Percentiles rank a stretch among this genome's conserved stretches.
Evolutionary conservation across 208 protist genomes (phyloP).

Genomic region (Endotrypanum monterogeii): DNA sequence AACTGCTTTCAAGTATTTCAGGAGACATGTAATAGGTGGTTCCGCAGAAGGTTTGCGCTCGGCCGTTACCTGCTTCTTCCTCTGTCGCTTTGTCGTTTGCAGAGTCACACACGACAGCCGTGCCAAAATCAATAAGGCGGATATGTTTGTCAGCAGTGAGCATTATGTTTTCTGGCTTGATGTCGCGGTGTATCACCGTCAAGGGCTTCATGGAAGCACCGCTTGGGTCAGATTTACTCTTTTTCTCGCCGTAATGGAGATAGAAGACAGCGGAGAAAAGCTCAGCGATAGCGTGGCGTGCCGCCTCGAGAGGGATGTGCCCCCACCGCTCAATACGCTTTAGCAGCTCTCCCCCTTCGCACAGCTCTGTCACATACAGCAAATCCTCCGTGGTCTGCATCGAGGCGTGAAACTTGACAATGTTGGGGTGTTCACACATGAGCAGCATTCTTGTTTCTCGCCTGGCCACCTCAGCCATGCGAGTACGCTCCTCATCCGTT

Average conservation of each 20-base stretch:
- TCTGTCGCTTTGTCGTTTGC: slow-evolving; percentile 66
- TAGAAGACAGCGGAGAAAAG: slow-evolving; percentile 96
- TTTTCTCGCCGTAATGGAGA: slow-evolving; percentile 90
- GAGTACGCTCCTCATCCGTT: slow-evolving; percentile 79
- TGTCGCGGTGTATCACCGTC: slow-evolving; percentile 94
- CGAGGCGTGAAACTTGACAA: slow-evolving; percentile 81
- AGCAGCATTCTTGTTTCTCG: slow-evolving; percentile 85
- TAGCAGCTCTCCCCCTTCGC: slow-evolving; percentile 85
- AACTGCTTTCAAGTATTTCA: slow-evolving; percentile 91
- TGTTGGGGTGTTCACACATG: slow-evolving; percentile 90
- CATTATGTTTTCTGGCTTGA: slow-evolving; percentile 97
- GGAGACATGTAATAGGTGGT: slow-evolving; percentile 95
- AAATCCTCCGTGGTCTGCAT: slow-evolving; percentile 86
- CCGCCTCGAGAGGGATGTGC: slow-evolving; percentile 82
- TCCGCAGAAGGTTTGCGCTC: slow-evolving; percentile 89
- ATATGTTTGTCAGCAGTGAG: slow-evolving; percentile 91
- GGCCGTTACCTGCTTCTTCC: slow-evolving; percentile 53
- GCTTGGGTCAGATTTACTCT: slow-evolving; percentile 15
- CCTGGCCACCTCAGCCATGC: slow-evolving; percentile 85
- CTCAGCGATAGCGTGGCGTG: slow-evolving; percentile 90
- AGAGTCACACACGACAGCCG: slow-evolving; percentile 81
- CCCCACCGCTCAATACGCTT: slow-evolving; percentile 54
- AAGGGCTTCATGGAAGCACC: slow-evolving; percentile 30
- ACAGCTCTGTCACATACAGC: slow-evolving; percentile 88
- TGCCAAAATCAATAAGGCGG: slow-evolving; percentile 97